Conservation (phyloP, 768 basidiomycete species). For the Hysterangium stoloniferum region DNA sequence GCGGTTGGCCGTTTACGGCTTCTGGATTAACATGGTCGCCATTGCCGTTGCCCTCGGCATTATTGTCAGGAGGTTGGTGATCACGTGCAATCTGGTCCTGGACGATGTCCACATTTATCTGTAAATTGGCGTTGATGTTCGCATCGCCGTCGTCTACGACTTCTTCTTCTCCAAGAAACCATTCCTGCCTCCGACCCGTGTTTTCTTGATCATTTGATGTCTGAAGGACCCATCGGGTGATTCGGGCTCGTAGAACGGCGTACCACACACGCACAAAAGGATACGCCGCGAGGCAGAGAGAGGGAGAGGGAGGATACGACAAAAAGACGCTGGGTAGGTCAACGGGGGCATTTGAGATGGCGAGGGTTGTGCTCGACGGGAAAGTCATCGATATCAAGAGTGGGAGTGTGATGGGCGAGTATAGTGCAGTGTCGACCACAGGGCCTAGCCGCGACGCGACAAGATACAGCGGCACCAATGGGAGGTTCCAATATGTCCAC, state of each 20-base stretch:
- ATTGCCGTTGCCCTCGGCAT: slow-evolving; percentile 11
- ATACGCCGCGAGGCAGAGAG: not conserved
- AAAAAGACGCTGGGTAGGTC: slow-evolving; percentile 1
- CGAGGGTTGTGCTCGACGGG: slow-evolving; percentile 16
- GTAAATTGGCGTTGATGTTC: slow-evolving; percentile 17
- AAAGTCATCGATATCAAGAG: slow-evolving; percentile 22
- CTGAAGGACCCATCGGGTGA: slow-evolving; percentile 3
- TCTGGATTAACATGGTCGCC: slow-evolving; percentile 16
- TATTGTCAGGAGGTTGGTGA: not conserved
- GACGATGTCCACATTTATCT: not conserved
- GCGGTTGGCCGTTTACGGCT: slow-evolving; percentile 27
- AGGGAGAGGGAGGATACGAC: slow-evolving; percentile 7
- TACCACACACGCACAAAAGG: slow-evolving; percentile 10
- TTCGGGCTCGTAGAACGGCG: not conserved
- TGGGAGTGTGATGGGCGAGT: slow-evolving; percentile 26
- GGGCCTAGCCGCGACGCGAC: slow-evolving; percentile 45
- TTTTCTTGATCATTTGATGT: not conserved
- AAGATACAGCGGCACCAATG: slow-evolving; percentile 60
- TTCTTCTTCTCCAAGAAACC: slow-evolving; percentile 3
- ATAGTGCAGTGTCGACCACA: slow-evolving; percentile 17
- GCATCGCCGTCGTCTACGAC: slow-evolving; percentile 1
- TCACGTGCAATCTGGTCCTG: not conserved
- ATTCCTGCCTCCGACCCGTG: not conserved
- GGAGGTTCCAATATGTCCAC: slow-evolving; percentile 69
- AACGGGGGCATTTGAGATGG: not conserved